Conservation (phyloP, 306 rosid species). For the Crataegus laevigata region DNA sequence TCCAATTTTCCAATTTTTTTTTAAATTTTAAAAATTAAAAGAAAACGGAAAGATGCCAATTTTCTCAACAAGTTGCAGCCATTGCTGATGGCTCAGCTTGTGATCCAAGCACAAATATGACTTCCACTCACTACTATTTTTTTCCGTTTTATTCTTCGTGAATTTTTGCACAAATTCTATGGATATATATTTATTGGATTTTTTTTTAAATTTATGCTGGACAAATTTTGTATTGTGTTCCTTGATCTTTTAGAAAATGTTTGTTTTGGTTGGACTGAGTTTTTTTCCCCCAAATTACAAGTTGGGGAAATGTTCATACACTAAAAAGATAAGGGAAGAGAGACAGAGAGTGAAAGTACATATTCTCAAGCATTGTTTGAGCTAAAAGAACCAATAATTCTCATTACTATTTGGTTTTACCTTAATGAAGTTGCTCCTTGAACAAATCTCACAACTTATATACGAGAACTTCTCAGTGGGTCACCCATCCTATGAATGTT, state of each 20-base stretch:
- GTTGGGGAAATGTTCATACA: background rate
- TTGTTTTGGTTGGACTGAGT: background rate
- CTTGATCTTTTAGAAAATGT: background rate
- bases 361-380: background rate
- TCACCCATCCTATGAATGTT: no score
- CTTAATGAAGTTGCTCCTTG: background rate
- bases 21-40: background rate
- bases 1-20: background rate
- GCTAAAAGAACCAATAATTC: background rate
- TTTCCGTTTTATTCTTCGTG: background rate
- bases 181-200: background rate
- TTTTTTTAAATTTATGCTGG: background rate
- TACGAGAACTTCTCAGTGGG: no score
- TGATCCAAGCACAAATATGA: background rate
- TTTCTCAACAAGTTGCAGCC: slow-evolving; percentile 3
- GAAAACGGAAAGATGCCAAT: background rate
- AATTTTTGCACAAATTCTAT: background rate
- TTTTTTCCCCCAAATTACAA: background rate
- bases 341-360: background rate
- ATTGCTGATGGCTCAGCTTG: slow-evolving; percentile 10
- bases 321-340: background rate
- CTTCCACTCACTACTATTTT: background rate
- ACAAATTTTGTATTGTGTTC: background rate
- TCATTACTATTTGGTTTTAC: background rate
- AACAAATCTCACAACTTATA: background rate